Conservation (phyloP, 148 eudicot genomes). For the Vaccinium corymbosum region DNA sequence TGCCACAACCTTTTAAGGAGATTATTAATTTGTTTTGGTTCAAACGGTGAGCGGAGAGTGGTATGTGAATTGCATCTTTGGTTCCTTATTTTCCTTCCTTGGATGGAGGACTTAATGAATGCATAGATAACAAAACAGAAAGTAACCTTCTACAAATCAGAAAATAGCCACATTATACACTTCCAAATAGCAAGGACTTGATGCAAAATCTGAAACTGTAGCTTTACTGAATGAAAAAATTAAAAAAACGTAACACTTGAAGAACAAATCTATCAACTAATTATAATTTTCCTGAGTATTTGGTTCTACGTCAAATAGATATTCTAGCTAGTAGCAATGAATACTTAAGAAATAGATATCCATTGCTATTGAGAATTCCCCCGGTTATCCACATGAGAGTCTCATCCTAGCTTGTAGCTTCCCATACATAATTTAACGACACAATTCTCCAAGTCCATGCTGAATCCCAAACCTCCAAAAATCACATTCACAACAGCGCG, state of each 20-base stretch:
- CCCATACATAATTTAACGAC: background rate
- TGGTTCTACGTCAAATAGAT: background rate
- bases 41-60: background rate
- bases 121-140: background rate
- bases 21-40: background rate
- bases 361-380: background rate
- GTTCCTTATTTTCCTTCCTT: background rate
- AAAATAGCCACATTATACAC: too few relatives aligned
- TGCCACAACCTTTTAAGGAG: background rate
- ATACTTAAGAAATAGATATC: background rate
- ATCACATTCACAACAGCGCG: background rate
- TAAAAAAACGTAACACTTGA: background rate
- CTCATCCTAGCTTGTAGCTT: conserved; percentile 5
- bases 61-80: background rate
- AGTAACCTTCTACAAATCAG: background rate
- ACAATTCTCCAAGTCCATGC: background rate
- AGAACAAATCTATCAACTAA: background rate
- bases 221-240: background rate
- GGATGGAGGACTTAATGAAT: background rate
- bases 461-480: background rate
- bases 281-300: background rate
- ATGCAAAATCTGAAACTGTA: background rate
- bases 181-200: background rate
- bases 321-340: background rate
- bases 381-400: background rate